Base-by-base conservation (phyloP, 2,329 filamentous ascomycete genomes). In the Diatrype stigma region DNA sequence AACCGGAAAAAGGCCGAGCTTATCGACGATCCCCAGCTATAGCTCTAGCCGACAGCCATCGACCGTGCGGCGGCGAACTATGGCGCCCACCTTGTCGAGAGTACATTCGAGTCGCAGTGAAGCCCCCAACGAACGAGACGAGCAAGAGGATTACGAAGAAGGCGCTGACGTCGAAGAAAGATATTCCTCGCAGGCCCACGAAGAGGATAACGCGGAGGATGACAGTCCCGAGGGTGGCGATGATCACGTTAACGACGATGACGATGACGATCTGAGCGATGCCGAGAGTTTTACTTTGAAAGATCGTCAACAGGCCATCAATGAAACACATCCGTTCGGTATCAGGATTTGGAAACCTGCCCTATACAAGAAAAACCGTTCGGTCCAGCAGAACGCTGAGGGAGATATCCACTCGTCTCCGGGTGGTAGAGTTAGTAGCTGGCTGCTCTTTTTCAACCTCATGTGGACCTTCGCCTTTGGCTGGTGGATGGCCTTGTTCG, bases 331-430 rank as follows among this genome's bases (percentile, higher is more conserved):
- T 76, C 94, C 94, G 0, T 99, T 99, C 63, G 94, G 94, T 77
- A 97, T 99, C 67, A 86, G 95, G 67, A 90, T 99, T 56, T 99
- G 94, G 94, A 99, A 99, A 70, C 94, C 94, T 42, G 95, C 94
- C 1, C 71, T 99, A 56, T 99, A 99, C 80, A 99, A 99, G 73
- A 99, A 99, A 71, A 86, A 88, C 62, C 86, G 94, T 51, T 99
- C 94, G 1, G 95, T 99, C 35, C 91, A 97, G 68, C 94, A 95
- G 70, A 96, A 86, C 45, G 94, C 94, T 6, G 93, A 97, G 72
- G 92, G 89, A 14, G 94, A 99, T 68, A 97, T 99, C 52, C 94
- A 99, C 73, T 97, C 93, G 3, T 85, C 90, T 1, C 94, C 94
- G 0, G 94, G 94, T 21, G 89, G 90, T 17, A 85, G 85, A 60